phyloP scores from a whole-genome alignment of 768 basidiomycete species.

The Rhizopogon sp. region DNA sequence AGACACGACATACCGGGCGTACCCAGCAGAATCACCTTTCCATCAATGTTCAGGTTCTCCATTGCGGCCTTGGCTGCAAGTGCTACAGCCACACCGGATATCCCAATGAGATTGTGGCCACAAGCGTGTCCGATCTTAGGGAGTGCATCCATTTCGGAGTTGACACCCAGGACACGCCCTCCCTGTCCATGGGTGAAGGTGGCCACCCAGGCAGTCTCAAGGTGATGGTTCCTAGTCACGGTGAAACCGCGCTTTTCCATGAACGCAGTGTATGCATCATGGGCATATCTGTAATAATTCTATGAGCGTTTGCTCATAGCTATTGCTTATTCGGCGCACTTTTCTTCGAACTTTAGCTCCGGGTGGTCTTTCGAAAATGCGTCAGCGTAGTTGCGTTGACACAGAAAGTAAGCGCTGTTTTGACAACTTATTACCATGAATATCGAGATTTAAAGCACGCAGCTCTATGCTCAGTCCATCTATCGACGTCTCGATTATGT shows the following conservation, averaged over 20 bases:
- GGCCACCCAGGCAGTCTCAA: slow-evolving; percentile 69
- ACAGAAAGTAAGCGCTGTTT: neutral
- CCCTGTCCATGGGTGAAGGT: slow-evolving; percentile 56
- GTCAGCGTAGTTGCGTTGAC: neutral
- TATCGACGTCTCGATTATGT: slow-evolving; percentile 56
- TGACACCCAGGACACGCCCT: slow-evolving; percentile 64
- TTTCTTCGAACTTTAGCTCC: slow-evolving; percentile 65
- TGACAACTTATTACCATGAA: slow-evolving; percentile 46
- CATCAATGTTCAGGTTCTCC: slow-evolving; percentile 52
- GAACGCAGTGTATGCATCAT: slow-evolving; percentile 61
- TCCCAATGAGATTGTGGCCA: slow-evolving; percentile 74
- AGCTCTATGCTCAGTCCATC: slow-evolving; percentile 49
- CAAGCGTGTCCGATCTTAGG: slow-evolving; percentile 56
- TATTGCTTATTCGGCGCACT: slow-evolving; percentile 31
- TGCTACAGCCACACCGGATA: slow-evolving; percentile 62
- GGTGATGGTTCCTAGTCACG: slow-evolving; percentile 49
- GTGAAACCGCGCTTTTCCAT: slow-evolving; percentile 58
- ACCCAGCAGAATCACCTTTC: slow-evolving; percentile 61
- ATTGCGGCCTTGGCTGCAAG: slow-evolving; percentile 55
- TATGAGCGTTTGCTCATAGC: neutral
- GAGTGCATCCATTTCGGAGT: slow-evolving; percentile 68
- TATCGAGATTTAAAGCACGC: slow-evolving; percentile 60
- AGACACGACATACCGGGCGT: slow-evolving; percentile 51
- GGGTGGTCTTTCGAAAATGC: slow-evolving; percentile 51
- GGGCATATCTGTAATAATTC: slow-evolving; percentile 44